These are phyloP conservation scores for Phytophthora melonis DNA, from an alignment of 352 stramenopile species.

Conservation along the genomic window DNA sequence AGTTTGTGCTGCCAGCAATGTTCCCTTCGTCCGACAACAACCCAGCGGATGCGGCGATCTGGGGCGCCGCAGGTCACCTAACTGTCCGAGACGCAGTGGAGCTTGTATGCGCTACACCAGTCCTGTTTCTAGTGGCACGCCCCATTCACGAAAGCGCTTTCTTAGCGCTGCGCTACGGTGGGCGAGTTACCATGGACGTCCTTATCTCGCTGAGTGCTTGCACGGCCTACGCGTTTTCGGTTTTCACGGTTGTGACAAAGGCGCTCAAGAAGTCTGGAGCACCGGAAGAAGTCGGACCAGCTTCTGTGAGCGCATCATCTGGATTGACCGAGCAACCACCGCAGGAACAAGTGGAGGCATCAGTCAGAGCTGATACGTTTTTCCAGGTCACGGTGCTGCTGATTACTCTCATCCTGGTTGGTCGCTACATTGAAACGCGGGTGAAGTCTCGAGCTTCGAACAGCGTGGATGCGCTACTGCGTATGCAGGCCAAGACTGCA, in stretches of 20 bases:
- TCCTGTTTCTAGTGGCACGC: slow-evolving; percentile 65
- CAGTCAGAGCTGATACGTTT: slow-evolving; percentile 62
- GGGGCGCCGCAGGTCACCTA: slow-evolving; percentile 40
- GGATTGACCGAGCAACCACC: slow-evolving; percentile 12
- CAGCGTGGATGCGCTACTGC: slow-evolving; percentile 71
- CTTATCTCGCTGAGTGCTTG: slow-evolving; percentile 81
- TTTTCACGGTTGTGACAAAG: slow-evolving; percentile 43
- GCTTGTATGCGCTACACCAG: slow-evolving; percentile 71
- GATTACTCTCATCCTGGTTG: slow-evolving; percentile 77
- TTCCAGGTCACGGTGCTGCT: slow-evolving; percentile 80
- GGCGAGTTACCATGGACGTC: slow-evolving; percentile 80
- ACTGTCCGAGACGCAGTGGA: slow-evolving; percentile 63
- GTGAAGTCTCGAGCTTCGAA: slow-evolving; percentile 77
- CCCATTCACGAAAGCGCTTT: slow-evolving; percentile 81
- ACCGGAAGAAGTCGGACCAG: slow-evolving; percentile 3
- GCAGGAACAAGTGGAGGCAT: slow-evolving; percentile 15
- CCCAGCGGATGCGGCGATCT: slow-evolving; percentile 34
- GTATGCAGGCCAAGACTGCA: slow-evolving; percentile 86
- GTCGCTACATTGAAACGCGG: slow-evolving; percentile 78
- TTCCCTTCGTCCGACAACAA: slow-evolving; percentile 27
- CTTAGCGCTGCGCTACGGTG: slow-evolving; percentile 64
- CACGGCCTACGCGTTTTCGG: slow-evolving; percentile 72
- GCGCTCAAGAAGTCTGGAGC: slow-evolving; percentile 10
- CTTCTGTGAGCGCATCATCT: slow-evolving; percentile 18
- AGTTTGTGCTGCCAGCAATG: slow-evolving; percentile 64